These are phyloP conservation scores for Scolecobasidium constrictum DNA, from an alignment of 2,329 filamentous ascomycete species.

Conservation along the genomic window DNA sequence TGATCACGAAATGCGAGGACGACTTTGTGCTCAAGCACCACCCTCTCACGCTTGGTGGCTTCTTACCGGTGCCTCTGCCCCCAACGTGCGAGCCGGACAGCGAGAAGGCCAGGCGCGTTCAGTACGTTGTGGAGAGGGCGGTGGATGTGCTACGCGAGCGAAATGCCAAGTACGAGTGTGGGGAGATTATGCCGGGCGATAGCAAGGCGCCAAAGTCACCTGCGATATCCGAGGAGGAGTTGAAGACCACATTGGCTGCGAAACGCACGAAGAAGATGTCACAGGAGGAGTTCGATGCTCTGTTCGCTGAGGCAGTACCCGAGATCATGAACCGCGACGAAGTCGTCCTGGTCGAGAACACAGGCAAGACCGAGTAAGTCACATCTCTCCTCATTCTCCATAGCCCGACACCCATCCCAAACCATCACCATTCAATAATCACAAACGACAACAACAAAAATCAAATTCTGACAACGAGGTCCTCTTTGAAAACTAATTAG, in stretches of 20 bases:
- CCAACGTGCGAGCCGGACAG: constrained; percentile 93
- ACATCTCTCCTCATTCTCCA: constrained; percentile 16
- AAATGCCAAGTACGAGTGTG: constrained; percentile 84
- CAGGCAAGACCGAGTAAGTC: constrained; percentile 48
- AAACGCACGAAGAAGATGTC: constrained; percentile 75
- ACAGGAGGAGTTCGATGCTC: constrained; percentile 81
- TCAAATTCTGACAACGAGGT: constrained; percentile 2
- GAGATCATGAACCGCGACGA: constrained; percentile 57
- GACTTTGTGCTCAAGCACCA: constrained; percentile 82
- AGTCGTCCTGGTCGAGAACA: constrained; percentile 42
- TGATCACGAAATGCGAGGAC: constrained; percentile 68
- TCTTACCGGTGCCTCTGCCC: constrained; percentile 75
- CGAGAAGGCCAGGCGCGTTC: constrained; percentile 78
- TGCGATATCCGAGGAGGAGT: constrained; percentile 55
- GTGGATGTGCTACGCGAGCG: constrained; percentile 78
- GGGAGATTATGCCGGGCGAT: constrained; percentile 53
- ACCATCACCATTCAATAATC: constrained; percentile 15
- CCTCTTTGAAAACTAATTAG: constrained; percentile 72
- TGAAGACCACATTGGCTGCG: constrained; percentile 66
- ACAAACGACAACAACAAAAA: constrained; percentile 6
- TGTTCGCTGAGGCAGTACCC: constrained; percentile 65
- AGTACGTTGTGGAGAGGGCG: constrained; percentile 76
- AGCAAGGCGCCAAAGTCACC: constrained; percentile 50
- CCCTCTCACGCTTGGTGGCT: constrained; percentile 68
- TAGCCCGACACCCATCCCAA: constrained; percentile 18